Conservation (phyloP, 2,329 filamentous ascomycete genomes). For the Aspergillus oerlinghausenensis region DNA sequence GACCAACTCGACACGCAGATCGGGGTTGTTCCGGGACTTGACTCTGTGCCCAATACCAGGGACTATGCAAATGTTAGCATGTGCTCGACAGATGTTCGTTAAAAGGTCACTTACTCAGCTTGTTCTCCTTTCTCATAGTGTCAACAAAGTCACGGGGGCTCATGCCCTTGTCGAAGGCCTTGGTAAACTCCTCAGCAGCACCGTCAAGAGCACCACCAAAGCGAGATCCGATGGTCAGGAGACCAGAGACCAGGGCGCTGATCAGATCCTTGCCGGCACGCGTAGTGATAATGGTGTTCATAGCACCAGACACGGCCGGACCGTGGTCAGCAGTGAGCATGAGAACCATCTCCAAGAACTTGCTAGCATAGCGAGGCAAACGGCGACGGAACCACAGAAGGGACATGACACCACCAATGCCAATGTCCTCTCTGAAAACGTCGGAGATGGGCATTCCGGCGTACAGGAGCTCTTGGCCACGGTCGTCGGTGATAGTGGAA, state of each 20-base stretch:
- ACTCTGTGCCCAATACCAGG: constrained; percentile 98
- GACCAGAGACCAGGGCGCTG: constrained; percentile 89
- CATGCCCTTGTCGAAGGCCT: constrained; percentile 95
- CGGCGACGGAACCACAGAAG: constrained; percentile 99
- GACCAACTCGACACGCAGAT: constrained; percentile 98
- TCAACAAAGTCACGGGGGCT: constrained; percentile 99
- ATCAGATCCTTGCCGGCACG: constrained; percentile 99
- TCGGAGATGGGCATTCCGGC: constrained; percentile 99
- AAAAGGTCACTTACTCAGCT: constrained; percentile 65
- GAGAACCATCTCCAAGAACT: constrained; percentile 99
- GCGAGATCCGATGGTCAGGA: constrained; percentile 94
- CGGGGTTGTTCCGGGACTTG: constrained; percentile 99
- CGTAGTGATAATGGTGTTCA: constrained; percentile 99
- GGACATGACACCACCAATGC: constrained; percentile 99
- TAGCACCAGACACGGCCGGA: constrained; percentile 96
- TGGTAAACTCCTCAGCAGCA: constrained; percentile 96
- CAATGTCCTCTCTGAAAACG: constrained; percentile 97
- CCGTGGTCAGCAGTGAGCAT: constrained; percentile 99
- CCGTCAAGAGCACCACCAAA: constrained; percentile 98
- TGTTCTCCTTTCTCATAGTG: constrained; percentile 99
- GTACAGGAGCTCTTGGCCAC: constrained; percentile 98
- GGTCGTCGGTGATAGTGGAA: constrained; percentile 98
- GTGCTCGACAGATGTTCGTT: not conserved
- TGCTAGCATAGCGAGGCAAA: constrained; percentile 91
- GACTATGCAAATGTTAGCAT: constrained; percentile 48